phyloP scores from a whole-genome alignment of 2,329 filamentous ascomycete species.

The Ascochyta clinopodiicola region DNA sequence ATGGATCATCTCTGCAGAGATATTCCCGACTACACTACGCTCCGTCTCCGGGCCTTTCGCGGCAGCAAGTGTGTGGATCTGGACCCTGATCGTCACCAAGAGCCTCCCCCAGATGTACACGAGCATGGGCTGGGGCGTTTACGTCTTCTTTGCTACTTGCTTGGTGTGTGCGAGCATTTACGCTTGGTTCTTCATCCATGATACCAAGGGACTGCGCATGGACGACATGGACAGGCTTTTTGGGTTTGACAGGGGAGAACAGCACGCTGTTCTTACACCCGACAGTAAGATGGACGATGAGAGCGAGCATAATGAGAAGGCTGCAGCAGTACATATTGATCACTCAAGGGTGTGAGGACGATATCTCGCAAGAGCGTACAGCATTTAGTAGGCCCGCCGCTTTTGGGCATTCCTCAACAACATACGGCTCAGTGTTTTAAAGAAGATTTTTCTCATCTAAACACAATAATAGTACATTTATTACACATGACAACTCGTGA shows the following conservation, averaged over 20 bases:
- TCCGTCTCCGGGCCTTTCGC: constrained; percentile 62
- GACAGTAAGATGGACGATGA: constrained; percentile 17
- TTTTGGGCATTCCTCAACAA: no score
- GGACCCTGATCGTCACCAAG: constrained; percentile 71
- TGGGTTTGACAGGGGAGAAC: constrained; percentile 44
- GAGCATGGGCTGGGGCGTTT: constrained; percentile 55
- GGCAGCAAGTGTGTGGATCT: constrained; percentile 74
- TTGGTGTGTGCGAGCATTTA: constrained; percentile 52
- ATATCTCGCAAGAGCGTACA: no score
- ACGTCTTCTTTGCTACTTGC: constrained; percentile 58
- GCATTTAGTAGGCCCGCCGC: no score
- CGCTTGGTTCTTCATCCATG: constrained; percentile 50
- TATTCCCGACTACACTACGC: constrained; percentile 74
- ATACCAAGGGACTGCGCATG: constrained; percentile 55
- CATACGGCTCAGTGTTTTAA: no score
- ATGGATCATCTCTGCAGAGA: constrained; percentile 77
- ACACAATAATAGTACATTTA: no score
- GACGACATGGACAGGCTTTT: constrained; percentile 58
- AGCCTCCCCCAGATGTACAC: constrained; percentile 72
- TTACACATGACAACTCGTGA: no score
- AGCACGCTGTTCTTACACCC: neutral
- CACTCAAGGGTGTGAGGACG: neutral
- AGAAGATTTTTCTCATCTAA: no score
- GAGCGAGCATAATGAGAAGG: constrained; percentile 29
- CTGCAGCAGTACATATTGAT: constrained; percentile 6